Evolutionary conservation across 371 early-diverging fungal species (phyloP), one percentile per base, ranked within the genome.

Genomic region (Syncephalastrum racemosum): DNA sequence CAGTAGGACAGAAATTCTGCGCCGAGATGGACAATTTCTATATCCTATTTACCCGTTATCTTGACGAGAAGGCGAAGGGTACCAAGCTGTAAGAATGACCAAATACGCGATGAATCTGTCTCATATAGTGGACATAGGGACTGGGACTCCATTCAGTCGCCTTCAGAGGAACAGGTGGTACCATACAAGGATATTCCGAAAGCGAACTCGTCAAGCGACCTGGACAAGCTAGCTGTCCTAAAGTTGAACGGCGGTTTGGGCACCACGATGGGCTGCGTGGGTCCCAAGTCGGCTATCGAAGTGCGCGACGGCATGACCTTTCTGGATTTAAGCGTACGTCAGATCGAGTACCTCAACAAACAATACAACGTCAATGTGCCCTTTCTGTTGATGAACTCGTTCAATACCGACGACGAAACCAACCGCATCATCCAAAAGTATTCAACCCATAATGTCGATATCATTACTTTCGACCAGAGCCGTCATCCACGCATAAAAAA

Each of bases 231-330:
- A 5, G 99, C 98, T 46, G 98, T 99, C 7, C 77, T 99, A 45
- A 99, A 99, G 80, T 85, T 99, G 51, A 99, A 99, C 68, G 99
- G 99, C 70, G 99, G 99, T 57, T 87, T 99, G 41, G 99, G 99
- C 53, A 99, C 99, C 22, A 96, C 99, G 47, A 99, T 99, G 99
- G 99, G 99, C 20, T 97, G 97, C 67, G 93, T 96, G 55, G 99
- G 99, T 16, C 99, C 99, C 54, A 99, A 99, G 77, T 89, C 90
- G 70, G 99, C 95, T 41, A 99, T 99, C 66, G 95, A 98, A 78
- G 98, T 99, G 18, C 89, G 96, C 63, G 97, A 98, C 64, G 92
- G 94, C 36, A 91, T 95, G 90, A 97, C 98, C 57, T 99, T 99
- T 73, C 85, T 99, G 56, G 99, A 99, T 74, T 78, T 99, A 54